Conservation (phyloP, 2,329 filamentous ascomycete species). For the Ploettnerulaceae sp. region DNA sequence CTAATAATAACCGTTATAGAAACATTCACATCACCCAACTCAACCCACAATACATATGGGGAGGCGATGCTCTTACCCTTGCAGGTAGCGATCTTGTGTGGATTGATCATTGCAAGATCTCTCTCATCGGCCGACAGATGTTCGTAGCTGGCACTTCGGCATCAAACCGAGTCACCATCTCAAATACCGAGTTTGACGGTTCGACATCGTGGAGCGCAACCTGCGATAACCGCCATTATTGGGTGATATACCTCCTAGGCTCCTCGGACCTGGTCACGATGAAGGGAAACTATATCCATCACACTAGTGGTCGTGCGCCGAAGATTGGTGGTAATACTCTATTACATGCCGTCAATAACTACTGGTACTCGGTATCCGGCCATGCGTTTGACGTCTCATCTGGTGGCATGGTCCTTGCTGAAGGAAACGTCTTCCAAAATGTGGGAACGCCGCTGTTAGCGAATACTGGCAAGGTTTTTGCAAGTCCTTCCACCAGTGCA, state of each 20-base stretch:
- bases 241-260: slow-evolving; percentile 40
- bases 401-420: not conserved
- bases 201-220: slow-evolving; percentile 38
- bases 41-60: slow-evolving; percentile 38
- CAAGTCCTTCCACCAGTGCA: too few species aligned
- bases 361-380: too few species aligned
- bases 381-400: too few species aligned
- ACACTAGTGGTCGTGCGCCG: slow-evolving; percentile 41
- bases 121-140: slow-evolving; percentile 43
- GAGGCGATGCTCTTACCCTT: slow-evolving; percentile 36
- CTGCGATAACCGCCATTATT: slow-evolving; percentile 41
- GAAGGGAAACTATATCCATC: slow-evolving; percentile 41
- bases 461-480: too few species aligned
- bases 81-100: slow-evolving; percentile 34
- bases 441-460: too few species aligned
- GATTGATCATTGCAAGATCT: slow-evolving; percentile 38
- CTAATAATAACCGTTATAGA: not conserved
- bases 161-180: slow-evolving; percentile 40
- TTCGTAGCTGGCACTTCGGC: slow-evolving; percentile 35
- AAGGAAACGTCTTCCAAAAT: too few species aligned
- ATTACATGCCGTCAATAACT: slow-evolving; percentile 41
- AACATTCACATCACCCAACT: slow-evolving; percentile 23
- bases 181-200: slow-evolving; percentile 44
- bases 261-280: slow-evolving; percentile 39
- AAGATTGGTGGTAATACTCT: slow-evolving; percentile 38